Base-by-base conservation (phyloP, 495 filamentous ascomycete species). In the Chaetomium tenue region DNA sequence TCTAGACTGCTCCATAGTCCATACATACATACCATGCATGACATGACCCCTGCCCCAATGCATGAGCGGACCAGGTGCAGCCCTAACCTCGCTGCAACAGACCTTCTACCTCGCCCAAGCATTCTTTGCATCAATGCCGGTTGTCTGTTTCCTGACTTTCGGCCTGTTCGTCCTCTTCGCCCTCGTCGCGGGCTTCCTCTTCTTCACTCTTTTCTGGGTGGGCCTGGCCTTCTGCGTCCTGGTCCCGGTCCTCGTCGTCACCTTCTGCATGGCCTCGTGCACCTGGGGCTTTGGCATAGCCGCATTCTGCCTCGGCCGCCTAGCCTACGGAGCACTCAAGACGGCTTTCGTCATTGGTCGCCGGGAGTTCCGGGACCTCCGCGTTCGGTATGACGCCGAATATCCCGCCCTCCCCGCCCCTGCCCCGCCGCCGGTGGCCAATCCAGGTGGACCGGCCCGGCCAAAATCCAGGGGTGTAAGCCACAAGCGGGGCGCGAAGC, bases 251-350 rank as follows among this genome's bases (percentile, higher is more conserved):
- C 69, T 91, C 37, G 84, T 87, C 75, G 61, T 87, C 33, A 88
- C 85, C 5, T 81, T 78, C 20, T 72, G 78, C 60, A 68, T 82
- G 28, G 87, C 82, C 12, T 73, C 83, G 2, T 80, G 84, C 58
- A 64, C 88, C 60, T 92, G 88, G 86, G 74, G 84, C 3, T 89
- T 86, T 83, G 86, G 77, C 12, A 75, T 87, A 23, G 82, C 76
- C 57, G 79, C 76, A 33, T 89, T 84, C 64, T 73, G 85, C 66
- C 74, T 83, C 48, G 72, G 82, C 39, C 84, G 82, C 64, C 84
- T 80, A 78, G 72, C 80, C 39, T 81, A 78, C 61, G 61, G 58
- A 26, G 28, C 68, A 7, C 33, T 76, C 16, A 6, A 11, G 13
- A 2, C 9, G 13, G 11, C 13, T 18, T 15, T 11, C 13, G 15